Evolutionary conservation across 2,329 filamentous ascomycete genomes (phyloP).

Genomic region (Colletotrichum orbiculare): DNA sequence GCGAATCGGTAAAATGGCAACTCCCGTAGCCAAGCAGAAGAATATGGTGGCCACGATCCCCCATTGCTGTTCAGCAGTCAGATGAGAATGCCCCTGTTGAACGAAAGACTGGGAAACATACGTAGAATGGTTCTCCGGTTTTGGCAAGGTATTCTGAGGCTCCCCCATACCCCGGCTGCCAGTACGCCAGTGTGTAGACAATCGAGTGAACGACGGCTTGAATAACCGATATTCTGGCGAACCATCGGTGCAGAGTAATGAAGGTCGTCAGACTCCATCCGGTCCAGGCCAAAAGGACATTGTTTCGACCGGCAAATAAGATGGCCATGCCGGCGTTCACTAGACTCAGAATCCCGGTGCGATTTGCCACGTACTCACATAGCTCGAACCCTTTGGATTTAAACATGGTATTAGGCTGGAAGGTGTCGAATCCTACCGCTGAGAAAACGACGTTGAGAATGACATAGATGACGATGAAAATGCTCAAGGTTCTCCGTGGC

Average conservation of each 20-base stretch:
- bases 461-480: conserved; percentile 55
- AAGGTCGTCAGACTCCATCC: conserved; percentile 51
- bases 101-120: neutral
- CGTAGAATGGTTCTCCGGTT: conserved; percentile 13
- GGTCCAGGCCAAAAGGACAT: conserved; percentile 47
- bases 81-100: conserved; percentile 35
- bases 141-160: conserved; percentile 11
- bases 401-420: conserved; percentile 41
- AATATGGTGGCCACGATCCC: conserved; percentile 47
- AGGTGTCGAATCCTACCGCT: conserved; percentile 40
- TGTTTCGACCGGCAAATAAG: conserved; percentile 50
- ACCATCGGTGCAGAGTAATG: conserved; percentile 50
- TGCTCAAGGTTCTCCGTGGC: conserved; percentile 55
- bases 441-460: conserved; percentile 51
- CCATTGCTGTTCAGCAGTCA: conserved; percentile 43
- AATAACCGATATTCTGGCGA: conserved; percentile 42
- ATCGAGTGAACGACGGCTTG: conserved; percentile 47
- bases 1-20: conserved; percentile 43
- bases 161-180: conserved; percentile 21
- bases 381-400: conserved; percentile 41
- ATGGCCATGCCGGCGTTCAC: conserved; percentile 47
- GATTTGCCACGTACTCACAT: conserved; percentile 46
- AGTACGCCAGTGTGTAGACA: conserved; percentile 42
- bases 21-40: conserved; percentile 41
- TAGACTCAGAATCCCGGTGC: conserved; percentile 49